These are phyloP conservation scores for Amylostereum chailletii DNA, from an alignment of 1,284 basidiomycete species.

Conservation along the genomic window DNA sequence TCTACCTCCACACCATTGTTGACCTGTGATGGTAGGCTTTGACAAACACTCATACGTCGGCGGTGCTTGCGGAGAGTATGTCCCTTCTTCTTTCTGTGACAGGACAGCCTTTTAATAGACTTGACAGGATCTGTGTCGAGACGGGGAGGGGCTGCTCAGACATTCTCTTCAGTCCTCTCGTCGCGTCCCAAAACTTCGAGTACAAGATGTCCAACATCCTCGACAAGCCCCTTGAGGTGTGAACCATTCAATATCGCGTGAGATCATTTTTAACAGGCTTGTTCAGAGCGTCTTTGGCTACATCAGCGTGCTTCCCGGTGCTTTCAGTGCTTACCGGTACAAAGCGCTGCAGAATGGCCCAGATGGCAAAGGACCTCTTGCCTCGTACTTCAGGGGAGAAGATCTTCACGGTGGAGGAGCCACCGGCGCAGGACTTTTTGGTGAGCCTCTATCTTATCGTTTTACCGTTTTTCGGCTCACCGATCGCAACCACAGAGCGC, in stretches of 20 bases:
- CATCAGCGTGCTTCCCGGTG: slow-evolving; percentile 85
- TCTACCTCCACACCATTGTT: not conserved
- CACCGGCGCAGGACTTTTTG: slow-evolving; percentile 64
- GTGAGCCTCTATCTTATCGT: slow-evolving; percentile 17
- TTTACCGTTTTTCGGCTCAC: not conserved
- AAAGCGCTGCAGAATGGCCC: slow-evolving; percentile 75
- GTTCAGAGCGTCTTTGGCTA: slow-evolving; percentile 79
- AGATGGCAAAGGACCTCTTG: slow-evolving; percentile 81
- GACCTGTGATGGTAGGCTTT: slow-evolving; percentile 41
- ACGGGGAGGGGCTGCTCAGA: slow-evolving; percentile 72
- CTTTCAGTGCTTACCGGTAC: slow-evolving; percentile 90
- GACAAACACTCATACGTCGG: slow-evolving; percentile 87
- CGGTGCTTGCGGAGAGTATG: slow-evolving; percentile 90
- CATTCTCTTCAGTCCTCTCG: slow-evolving; percentile 79
- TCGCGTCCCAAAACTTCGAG: slow-evolving; percentile 89
- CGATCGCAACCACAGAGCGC: slow-evolving; percentile 37
- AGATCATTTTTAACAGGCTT: slow-evolving; percentile 3
- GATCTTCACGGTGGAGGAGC: slow-evolving; percentile 66
- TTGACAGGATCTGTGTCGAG: slow-evolving; percentile 72
- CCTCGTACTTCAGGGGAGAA: slow-evolving; percentile 88
- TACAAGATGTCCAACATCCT: slow-evolving; percentile 92
- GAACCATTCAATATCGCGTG: slow-evolving; percentile 9
- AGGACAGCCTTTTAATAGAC: not conserved
- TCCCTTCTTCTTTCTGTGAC: slow-evolving; percentile 7
- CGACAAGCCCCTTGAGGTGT: slow-evolving; percentile 84